Evolutionary conservation across 371 early-diverging fungal species (phyloP).

Genomic region (Coemansia sp.): DNA sequence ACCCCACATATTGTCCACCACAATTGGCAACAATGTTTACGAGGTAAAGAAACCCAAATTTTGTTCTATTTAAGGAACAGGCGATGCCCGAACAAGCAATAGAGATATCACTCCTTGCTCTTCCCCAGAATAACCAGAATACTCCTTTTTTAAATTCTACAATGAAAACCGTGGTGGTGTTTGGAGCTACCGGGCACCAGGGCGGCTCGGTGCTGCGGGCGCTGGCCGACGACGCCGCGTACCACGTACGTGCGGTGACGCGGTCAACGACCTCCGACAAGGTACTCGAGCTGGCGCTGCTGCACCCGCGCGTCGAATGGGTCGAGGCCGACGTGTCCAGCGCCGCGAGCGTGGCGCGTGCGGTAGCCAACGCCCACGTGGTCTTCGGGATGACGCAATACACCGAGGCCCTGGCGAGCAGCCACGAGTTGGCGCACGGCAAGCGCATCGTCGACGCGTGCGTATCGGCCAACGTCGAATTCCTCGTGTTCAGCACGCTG

Average conservation of each 20-base stretch:
- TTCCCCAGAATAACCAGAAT: background rate
- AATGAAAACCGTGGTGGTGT: slow-evolving; percentile 20
- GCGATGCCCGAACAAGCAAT: too few species aligned
- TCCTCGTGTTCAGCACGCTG: slow-evolving; percentile 27
- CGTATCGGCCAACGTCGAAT: slow-evolving; percentile 10
- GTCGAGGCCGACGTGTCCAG: slow-evolving; percentile 18
- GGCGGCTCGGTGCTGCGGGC: slow-evolving; percentile 32
- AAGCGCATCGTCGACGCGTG: slow-evolving; percentile 30
- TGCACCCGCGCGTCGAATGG: slow-evolving; percentile 21
- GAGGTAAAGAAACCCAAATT: too few species aligned
- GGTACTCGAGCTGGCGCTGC: slow-evolving; percentile 1
- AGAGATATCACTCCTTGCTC: too few species aligned
- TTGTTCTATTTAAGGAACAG: too few species aligned
- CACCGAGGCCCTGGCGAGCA: background rate
- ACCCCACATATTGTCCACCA: too few species aligned
- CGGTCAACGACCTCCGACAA: slow-evolving; percentile 5
- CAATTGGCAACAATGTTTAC: too few species aligned
- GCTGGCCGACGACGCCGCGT: slow-evolving; percentile 9
- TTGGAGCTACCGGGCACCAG: slow-evolving; percentile 39
- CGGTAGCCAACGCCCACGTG: slow-evolving; percentile 14
- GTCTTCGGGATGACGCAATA: slow-evolving; percentile 41
- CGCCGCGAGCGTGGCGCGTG: background rate
- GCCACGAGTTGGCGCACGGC: slow-evolving; percentile 27
- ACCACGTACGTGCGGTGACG: slow-evolving; percentile 26
- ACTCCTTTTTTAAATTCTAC: background rate